Percentiles rank a stretch among this genome's conserved stretches.
Evolutionary conservation across 2,329 filamentous ascomycete species (phyloP).

Genomic region (Nemania serpens): DNA sequence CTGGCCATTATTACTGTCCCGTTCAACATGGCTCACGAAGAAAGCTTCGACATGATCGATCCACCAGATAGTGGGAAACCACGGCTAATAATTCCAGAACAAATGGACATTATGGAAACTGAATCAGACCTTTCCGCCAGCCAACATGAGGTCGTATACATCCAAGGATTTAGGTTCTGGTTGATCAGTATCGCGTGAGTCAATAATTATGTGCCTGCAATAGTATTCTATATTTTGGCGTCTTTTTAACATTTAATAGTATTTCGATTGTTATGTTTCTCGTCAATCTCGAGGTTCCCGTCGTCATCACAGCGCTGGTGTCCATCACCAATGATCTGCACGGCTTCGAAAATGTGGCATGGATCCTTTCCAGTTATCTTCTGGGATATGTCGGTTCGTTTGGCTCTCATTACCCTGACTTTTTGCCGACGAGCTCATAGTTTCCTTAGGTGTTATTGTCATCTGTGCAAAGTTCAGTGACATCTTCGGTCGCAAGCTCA

Average conservation of each 20-base stretch:
- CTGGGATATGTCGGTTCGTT: conserved; percentile 30
- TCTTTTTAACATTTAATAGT: conserved; percentile 11
- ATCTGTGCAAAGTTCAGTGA: conserved; percentile 73
- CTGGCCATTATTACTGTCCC: background rate
- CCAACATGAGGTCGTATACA: conserved; percentile 17
- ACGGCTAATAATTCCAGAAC: background rate
- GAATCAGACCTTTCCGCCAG: background rate
- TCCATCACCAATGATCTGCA: conserved; percentile 26
- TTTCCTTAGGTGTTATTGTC: conserved; percentile 26
- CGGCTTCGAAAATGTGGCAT: conserved; percentile 22
- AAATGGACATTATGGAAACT: background rate
- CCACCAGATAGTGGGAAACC: background rate
- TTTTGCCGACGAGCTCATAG: background rate
- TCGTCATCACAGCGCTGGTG: conserved; percentile 30
- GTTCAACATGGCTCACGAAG: background rate
- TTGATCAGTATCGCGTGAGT: conserved; percentile 20
- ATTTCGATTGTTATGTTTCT: conserved; percentile 32
- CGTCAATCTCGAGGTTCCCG: conserved; percentile 28
- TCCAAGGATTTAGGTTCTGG: conserved; percentile 25
- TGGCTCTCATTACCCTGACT: background rate
- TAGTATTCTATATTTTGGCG: background rate
- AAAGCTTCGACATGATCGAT: too few species aligned
- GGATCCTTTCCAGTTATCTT: conserved; percentile 31
- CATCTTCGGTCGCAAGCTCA: conserved; percentile 68
- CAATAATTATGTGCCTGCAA: background rate